phyloP scores from a whole-genome alignment of 2,329 filamentous ascomycete genomes.

The Cladophialophora carrionii region DNA sequence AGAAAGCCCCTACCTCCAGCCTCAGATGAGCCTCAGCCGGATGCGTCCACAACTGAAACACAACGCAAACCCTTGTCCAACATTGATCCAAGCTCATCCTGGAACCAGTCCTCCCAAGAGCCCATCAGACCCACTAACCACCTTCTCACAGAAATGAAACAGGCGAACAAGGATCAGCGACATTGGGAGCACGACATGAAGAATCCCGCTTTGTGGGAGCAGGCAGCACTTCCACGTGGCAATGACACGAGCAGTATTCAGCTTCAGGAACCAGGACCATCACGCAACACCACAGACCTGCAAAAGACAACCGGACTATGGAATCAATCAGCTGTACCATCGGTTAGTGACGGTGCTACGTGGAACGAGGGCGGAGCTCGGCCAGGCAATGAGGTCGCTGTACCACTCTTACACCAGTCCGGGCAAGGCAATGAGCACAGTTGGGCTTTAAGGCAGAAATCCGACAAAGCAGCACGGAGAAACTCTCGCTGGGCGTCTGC shows the following conservation, averaged over 20 bases:
- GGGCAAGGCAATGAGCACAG: background rate
- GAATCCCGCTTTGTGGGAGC: background rate
- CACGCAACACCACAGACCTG: background rate
- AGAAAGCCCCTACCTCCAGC: constrained; percentile 12
- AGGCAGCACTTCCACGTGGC: background rate
- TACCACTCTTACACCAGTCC: background rate
- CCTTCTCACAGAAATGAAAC: background rate
- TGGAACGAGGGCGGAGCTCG: background rate
- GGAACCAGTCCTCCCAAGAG: background rate
- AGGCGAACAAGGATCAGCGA: background rate
- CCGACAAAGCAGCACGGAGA: background rate
- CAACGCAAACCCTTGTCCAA: background rate
- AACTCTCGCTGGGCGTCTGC: constrained; percentile 22
- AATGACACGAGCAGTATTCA: background rate
- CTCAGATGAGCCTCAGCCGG: background rate
- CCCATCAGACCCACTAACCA: background rate
- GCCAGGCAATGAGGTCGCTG: background rate
- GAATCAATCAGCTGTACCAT: background rate
- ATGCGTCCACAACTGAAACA: background rate
- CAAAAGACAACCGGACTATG: background rate
- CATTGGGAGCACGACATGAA: background rate
- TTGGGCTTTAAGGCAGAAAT: background rate
- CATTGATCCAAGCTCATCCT: background rate
- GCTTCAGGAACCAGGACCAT: background rate
- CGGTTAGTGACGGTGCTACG: background rate